Base-by-base conservation (phyloP, 345 rosid species). In the Pistacia vera region DNA sequence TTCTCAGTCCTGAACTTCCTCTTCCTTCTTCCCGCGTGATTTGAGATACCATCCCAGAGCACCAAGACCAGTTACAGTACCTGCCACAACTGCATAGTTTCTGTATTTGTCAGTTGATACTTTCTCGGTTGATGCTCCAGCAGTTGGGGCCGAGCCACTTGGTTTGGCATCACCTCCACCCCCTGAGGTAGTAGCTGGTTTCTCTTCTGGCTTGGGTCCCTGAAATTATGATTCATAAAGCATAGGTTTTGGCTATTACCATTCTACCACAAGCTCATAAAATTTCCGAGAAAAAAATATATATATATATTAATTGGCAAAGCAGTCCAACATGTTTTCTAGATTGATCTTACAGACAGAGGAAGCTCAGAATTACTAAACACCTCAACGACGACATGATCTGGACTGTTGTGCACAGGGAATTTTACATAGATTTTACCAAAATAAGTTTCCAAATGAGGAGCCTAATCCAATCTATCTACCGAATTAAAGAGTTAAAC, bases 1-100 rank as follows among this genome's bases (percentile, higher is more conserved):
- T 63, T 16, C 76, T 88, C 85, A 93, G 70, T 92, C 98, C 72
- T 82, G 85, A 58, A 77, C 88, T 78, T 92, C 84, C 73, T 81
- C 90, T 48, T 87, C 67, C 77, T 94, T 93, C 95, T 94, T 91
- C 51, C 82, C 81, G n/a, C 88, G 83, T 36, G 92, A 88, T 74
- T 85, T 88, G 75, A 96, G 78, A 82, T 94, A 96, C 99, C 98
- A 94, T 68, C 99, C 99, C 30, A 92, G 63, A 36, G 97, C 92
- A 77, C 90, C 95, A 9, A 87, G 9, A 17, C 63, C 73, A 5
- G 99, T 85, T 70, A 91, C 65, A 18, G 82, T 77, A 67, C 97
- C 97, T 0, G 97, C 98, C n/a, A 91, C 44, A 33, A 96, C 97
- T 2, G 94, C 98, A 66, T 93, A 93, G 84, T 93, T 96, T 56